Base-by-base conservation (phyloP, 2,329 filamentous ascomycete species). In the Talaromyces amestolkiae region DNA sequence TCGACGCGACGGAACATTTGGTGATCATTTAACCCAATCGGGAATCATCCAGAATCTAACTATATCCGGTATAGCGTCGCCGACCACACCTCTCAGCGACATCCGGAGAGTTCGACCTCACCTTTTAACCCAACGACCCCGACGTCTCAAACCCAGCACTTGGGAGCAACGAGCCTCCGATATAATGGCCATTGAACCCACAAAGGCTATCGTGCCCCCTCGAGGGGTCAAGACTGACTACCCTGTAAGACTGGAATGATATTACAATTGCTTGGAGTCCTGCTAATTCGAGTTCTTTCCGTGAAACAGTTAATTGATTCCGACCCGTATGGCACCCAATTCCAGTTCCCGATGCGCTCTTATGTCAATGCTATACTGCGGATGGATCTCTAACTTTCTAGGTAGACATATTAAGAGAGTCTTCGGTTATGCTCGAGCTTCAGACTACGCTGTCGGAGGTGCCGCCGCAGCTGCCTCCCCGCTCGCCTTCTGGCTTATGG, bases 391-490 rank as follows among this genome's bases (percentile, higher is more conserved):
- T 77, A 67, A 83, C 72, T 47, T 4, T 45, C 1, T 72, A 71
- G 31, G 65, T 73, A 96, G 92, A 74, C 95, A 99, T 81, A 90
- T 98, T 80, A 92, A 88, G 80, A 90, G 95, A 77, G 95, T 98
- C 19, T 79, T 97, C 69, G 81, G 87, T 75, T 99, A 99, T 85
- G 91, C 93, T 69, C 88, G 95, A 69, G 83, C 88, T 58, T 91
- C 89, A 59, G 95, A 99, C 80, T 98, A 96, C 80, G 83, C 85
- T 47, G 82, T 87, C 71, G 94, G 89, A 68, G 83, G 85, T 65
- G 85, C 83, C 15, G 86, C 90, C 59, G 89, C 89, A 15, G 87
- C 87, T n/a, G 83, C 88, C 63, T 90, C 88, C 58, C 94, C 95
- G 9, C 85, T 85, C 54, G 81, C 91, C 65, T 89, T 98, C 77